Evolutionary conservation across 2,329 filamentous ascomycete species (phyloP), one percentile per base, ranked within the genome.

Genomic region (Sporothrix globosa): DNA sequence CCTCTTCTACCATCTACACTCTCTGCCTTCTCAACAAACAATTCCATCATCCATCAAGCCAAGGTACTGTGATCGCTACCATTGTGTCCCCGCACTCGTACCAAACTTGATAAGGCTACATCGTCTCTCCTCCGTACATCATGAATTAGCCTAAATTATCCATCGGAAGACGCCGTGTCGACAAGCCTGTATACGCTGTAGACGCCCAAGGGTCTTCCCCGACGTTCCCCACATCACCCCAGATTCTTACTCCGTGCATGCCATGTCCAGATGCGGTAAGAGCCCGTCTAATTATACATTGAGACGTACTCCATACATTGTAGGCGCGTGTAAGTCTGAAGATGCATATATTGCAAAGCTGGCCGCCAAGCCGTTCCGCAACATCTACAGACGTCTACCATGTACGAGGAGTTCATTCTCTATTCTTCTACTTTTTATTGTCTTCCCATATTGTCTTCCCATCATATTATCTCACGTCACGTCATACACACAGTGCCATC

Each of bases 301-400:
- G 1, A 19, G 53, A 13, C 53, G 27, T 27, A 27, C 27, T 27
- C 27, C 4, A 2, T 4, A 27, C 27, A 4, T 27, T 27, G 24
- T 56, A 7, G 53, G 7, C 24, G 53, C 13, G 34, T 41, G 9
- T 41, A 21, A 41, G 56, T 41, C 56, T 13, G 14, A 13, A 17
- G 34, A 60, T 60, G 30, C 34, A 60, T 60, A 60, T 60, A 60
- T 41, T 60, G 17, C 56, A 41, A 41, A n/a, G 56, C 56, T 60
- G 56, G 41, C 17, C 30, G 34, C 34, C 34, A 60, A 21, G 34
- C 10, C 17, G 11, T 34, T 34, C 34, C 19, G 27, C 39, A n/a
- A 58, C 5, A 17, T 34, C 24, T 6, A 11, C 17, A 39, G 19
- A 39, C 54, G 30, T 41, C 2, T 4, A 27, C 56, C 34, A 41